A percentile compares a stretch with the other conserved stretches of the same genome.
These are phyloP conservation scores for Spergularia bocconei DNA, from an alignment of 148 eudicot genomes.

Conservation along the genomic window DNA sequence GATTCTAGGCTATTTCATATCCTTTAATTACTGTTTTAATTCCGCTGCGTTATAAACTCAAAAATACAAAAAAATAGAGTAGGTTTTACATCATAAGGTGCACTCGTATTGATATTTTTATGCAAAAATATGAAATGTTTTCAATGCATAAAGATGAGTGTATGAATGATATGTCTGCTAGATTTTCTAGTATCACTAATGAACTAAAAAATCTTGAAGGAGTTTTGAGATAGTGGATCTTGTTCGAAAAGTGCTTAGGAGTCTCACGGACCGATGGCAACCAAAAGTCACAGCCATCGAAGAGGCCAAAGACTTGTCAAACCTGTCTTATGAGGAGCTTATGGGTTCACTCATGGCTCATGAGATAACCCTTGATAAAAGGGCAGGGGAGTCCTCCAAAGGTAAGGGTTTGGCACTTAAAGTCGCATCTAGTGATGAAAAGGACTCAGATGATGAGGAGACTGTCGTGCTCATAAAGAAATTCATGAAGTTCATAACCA, in stretches of 20 bases:
- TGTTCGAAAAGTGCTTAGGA: neutral
- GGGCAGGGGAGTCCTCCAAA: neutral
- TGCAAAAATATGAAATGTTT: neutral
- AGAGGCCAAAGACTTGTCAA: too few species aligned
- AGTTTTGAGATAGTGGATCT: neutral
- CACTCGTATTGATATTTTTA: neutral
- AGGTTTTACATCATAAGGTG: too few species aligned
- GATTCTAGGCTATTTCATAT: too few species aligned
- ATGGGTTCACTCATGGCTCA: too few species aligned
- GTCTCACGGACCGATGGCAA: too few species aligned
- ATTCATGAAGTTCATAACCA: neutral
- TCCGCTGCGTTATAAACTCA: too few species aligned
- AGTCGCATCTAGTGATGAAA: neutral
- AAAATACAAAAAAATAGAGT: too few species aligned
- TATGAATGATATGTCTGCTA: neutral
- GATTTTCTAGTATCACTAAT: neutral
- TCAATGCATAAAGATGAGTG: neutral
- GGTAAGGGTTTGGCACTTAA: neutral
- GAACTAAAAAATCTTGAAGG: neutral
- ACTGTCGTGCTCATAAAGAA: neutral
- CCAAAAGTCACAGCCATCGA: too few species aligned
- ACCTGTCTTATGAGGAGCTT: too few species aligned
- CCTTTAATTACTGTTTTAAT: too few species aligned
- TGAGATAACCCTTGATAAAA: too few species aligned
- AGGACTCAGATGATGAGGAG: neutral